A percentile compares a stretch with the other conserved stretches of the same genome.
These are phyloP conservation scores for Heliamphora exappendiculata DNA, from an alignment of 148 eudicot genomes.

Conservation along the genomic window DNA sequence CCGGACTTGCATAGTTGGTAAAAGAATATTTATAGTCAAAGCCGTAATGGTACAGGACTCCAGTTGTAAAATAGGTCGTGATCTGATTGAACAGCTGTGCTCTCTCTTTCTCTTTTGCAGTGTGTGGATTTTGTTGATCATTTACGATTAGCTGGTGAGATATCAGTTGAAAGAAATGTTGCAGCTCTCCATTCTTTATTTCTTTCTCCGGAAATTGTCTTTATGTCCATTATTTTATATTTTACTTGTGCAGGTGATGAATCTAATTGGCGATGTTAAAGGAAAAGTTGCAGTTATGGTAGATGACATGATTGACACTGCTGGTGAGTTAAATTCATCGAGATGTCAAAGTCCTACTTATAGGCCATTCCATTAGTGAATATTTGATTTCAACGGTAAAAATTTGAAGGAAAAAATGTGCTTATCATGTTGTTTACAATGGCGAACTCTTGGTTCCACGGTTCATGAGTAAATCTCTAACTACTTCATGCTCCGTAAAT, in stretches of 20 bases:
- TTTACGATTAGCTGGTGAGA: neutral
- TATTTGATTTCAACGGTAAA: neutral
- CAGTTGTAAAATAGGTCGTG: neutral
- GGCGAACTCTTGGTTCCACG: neutral
- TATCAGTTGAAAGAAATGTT: neutral
- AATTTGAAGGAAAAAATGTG: neutral
- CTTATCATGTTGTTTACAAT: neutral
- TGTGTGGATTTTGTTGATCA: neutral
- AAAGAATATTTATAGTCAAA: neutral
- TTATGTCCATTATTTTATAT: neutral
- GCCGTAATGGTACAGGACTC: no score
- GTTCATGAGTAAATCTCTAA: neutral
- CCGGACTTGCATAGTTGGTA: neutral
- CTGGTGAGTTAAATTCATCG: slow-evolving; percentile 42
- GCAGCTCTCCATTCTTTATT: neutral
- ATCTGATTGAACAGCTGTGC: neutral
- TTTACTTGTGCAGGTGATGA: slow-evolving; percentile 62
- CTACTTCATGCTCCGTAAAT: slow-evolving; percentile 3
- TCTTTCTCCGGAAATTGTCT: slow-evolving; percentile 1
- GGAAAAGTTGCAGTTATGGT: slow-evolving; percentile 98
- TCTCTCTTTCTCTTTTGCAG: neutral
- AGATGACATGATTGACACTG: slow-evolving; percentile 98
- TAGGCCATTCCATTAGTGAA: neutral
- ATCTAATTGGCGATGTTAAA: slow-evolving; percentile 91
- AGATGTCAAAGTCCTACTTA: neutral